Percentiles rank a stretch among this genome's conserved stretches.
These are phyloP conservation scores for Rhododendron vialii DNA, from an alignment of 148 eudicot genomes.

Conservation along the genomic window DNA sequence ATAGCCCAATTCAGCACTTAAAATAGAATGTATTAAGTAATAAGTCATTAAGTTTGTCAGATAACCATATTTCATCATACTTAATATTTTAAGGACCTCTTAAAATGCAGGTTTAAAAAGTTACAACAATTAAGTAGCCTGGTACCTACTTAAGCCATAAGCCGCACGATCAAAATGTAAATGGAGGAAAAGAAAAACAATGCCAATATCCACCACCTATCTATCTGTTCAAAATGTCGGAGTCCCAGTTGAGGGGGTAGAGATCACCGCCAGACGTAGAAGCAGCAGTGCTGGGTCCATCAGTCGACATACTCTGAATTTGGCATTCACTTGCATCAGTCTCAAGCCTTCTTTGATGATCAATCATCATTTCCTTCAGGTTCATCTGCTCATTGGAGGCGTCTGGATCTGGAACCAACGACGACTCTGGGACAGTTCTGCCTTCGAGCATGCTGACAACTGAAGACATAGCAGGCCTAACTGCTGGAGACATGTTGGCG, in stretches of 20 bases:
- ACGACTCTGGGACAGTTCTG: background rate
- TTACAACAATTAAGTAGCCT: too few relatives aligned
- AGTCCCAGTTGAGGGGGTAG: constrained; percentile 11
- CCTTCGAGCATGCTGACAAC: constrained; percentile 26
- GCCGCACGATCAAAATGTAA: too few relatives aligned
- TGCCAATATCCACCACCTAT: too few relatives aligned
- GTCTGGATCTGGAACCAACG: background rate
- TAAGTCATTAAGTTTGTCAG: too few relatives aligned
- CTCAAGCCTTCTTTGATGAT: background rate
- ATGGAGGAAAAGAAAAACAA: too few relatives aligned
- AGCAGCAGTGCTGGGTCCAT: constrained; percentile 1
- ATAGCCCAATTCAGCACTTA: too few relatives aligned
- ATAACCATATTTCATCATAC: too few relatives aligned
- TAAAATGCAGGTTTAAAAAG: too few relatives aligned
- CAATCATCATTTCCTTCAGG: background rate
- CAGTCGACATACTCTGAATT: constrained; percentile 5
- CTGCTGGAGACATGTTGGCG: constrained; percentile 10
- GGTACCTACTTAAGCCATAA: too few relatives aligned
- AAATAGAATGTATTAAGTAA: too few relatives aligned
- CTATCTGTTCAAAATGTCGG: background rate
- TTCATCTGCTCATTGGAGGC: background rate
- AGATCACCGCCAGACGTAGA: constrained; percentile 4
- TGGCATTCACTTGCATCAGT: background rate
- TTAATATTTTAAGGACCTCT: too few relatives aligned
- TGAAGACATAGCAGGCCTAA: constrained; percentile 28